Conservation (phyloP, 441 rosid genomes). For the Aquilaria agallochum region DNA sequence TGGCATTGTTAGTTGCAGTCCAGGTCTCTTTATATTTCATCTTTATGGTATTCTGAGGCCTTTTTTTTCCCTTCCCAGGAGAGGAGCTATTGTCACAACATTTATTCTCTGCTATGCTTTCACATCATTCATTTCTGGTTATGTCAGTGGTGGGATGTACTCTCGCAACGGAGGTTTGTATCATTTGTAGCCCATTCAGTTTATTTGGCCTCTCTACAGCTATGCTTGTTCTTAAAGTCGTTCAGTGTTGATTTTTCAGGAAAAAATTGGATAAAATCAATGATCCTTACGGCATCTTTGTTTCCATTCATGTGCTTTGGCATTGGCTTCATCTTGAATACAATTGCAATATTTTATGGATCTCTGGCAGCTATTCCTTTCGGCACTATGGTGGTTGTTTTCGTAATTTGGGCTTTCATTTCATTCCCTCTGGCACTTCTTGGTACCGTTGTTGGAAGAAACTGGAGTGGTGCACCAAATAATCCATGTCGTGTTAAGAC, state of each 20-base stretch:
- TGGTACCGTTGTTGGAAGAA: conserved; percentile 95
- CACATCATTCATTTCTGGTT: conserved; percentile 96
- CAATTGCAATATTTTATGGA: conserved; percentile 89
- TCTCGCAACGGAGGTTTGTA: conserved; percentile 93
- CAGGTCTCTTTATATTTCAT: neutral
- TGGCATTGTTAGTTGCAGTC: neutral
- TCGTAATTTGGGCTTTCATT: conserved; percentile 93
- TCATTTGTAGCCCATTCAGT: conserved; percentile 5
- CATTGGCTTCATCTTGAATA: conserved; percentile 84
- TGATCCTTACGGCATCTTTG: conserved; percentile 94
- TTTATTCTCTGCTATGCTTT: conserved; percentile 96
- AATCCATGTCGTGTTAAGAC: conserved; percentile 99
- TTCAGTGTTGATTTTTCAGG: conserved; percentile 38
- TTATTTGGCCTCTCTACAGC: conserved; percentile 3
- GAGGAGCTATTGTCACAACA: conserved; percentile 99
- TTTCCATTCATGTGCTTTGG: conserved; percentile 96
- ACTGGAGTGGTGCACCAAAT: conserved; percentile 95
- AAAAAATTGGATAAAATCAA: conserved; percentile 92
- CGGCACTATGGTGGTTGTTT: conserved; percentile 96
- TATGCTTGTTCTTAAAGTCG: neutral
- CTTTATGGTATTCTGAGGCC: conserved; percentile 1
- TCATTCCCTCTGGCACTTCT: conserved; percentile 97
- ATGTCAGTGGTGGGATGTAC: conserved; percentile 99
- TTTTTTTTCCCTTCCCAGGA: conserved; percentile 46
- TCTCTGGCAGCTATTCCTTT: conserved; percentile 97